Evolutionary conservation across 805 yeast species (phyloP).

Genomic region (Zygosaccharomyces bailii): DNA sequence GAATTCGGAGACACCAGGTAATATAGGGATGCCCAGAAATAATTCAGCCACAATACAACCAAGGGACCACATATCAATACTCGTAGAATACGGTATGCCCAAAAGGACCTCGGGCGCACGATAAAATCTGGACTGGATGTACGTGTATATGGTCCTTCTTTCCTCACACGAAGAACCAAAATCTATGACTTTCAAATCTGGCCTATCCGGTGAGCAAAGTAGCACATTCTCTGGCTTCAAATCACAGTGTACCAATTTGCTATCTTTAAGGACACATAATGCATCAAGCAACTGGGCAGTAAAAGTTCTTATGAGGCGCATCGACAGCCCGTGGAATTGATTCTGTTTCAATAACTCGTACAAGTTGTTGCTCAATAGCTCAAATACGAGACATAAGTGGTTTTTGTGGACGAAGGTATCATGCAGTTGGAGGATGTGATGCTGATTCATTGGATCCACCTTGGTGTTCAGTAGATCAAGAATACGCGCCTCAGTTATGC

Average conservation of each 20-base stretch:
- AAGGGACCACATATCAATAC: conserved; percentile 96
- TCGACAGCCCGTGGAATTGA: conserved; percentile 84
- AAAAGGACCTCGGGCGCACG: conserved; percentile 92
- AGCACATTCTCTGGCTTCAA: conserved; percentile 93
- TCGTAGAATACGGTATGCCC: conserved; percentile 87
- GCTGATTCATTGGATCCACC: conserved; percentile 65
- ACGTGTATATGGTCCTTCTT: conserved; percentile 81
- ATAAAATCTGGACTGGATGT: conserved; percentile 89
- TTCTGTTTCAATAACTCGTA: conserved; percentile 91
- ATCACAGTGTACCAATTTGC: conserved; percentile 91
- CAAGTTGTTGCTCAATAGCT: conserved; percentile 78
- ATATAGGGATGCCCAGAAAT: conserved; percentile 85
- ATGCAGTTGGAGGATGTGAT: conserved; percentile 69
- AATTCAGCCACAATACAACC: conserved; percentile 92
- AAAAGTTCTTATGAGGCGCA: conserved; percentile 72
- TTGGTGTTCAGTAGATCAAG: conserved; percentile 75
- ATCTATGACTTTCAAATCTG: conserved; percentile 88
- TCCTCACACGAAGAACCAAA: conserved; percentile 96
- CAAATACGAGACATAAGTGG: conserved; percentile 91
- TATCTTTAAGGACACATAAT: conserved; percentile 71
- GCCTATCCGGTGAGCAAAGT: conserved; percentile 63
- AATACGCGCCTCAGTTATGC: conserved; percentile 83
- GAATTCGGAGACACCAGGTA: conserved; percentile 93
- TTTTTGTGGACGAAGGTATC: conserved; percentile 91
- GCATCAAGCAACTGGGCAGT: conserved; percentile 81